These are phyloP conservation scores for Nemania sp. DNA, from an alignment of 2,329 filamentous ascomycete species.

Conservation along the genomic window DNA sequence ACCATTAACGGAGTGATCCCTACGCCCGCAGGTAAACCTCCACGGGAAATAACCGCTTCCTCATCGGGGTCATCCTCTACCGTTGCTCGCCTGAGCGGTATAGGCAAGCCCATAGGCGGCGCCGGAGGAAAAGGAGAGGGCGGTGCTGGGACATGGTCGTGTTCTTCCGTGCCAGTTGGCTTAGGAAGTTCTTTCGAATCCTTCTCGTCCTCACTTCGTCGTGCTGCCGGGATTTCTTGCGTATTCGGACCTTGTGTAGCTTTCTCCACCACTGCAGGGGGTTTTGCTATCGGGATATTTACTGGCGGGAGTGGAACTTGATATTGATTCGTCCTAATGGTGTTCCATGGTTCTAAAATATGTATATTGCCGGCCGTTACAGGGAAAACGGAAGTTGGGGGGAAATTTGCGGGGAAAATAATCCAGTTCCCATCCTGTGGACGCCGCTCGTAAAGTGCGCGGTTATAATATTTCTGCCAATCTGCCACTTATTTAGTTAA, in stretches of 20 bases:
- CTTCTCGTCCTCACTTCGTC: neutral
- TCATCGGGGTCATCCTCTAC: slow-evolving; percentile 23
- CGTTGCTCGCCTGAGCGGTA: slow-evolving; percentile 9
- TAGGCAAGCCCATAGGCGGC: neutral
- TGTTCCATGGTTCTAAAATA: too few species aligned
- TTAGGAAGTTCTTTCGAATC: neutral
- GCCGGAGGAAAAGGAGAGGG: neutral
- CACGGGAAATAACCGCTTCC: neutral
- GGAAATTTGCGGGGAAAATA: neutral
- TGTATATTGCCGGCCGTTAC: too few species aligned
- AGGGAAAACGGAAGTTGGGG: neutral
- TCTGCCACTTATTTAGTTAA: too few species aligned
- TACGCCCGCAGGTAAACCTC: neutral
- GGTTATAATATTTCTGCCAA: too few species aligned
- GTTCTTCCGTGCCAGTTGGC: neutral
- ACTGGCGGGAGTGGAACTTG: neutral
- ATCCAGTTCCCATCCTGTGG: slow-evolving; percentile 23
- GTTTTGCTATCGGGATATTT: neutral
- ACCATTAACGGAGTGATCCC: neutral
- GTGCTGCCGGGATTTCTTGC: neutral
- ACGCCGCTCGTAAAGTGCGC: too few species aligned
- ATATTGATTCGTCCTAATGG: too few species aligned
- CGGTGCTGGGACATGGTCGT: neutral
- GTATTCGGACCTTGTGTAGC: neutral
- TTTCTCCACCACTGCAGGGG: neutral